Evolutionary conservation across 805 yeast species (phyloP), one percentile per base, ranked within the genome.

Genomic region (Yamadazyma sp.): DNA sequence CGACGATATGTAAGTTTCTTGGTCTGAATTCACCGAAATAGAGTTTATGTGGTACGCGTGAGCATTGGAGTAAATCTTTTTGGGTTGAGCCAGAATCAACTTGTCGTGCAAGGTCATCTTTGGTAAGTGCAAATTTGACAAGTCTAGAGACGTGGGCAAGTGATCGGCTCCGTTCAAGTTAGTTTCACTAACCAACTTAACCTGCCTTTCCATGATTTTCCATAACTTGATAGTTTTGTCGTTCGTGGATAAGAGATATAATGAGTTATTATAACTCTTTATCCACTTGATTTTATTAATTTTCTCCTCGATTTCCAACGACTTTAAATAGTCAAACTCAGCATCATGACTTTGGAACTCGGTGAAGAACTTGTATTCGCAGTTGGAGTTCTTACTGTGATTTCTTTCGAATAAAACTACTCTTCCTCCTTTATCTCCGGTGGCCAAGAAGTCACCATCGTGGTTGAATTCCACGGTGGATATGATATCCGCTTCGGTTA

Each of bases 331-430:
- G 65, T 93, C 99, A 57, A 93, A 93, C 63, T 93, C 99, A 7
- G 98, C 97, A 64, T 93, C 99, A 65, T 93, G 99, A 58, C 89
- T 78, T 70, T 93, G 99, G 64, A 93, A 93, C 62, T 93, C 99
- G 14, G 98, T 93, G 56, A 86, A 83, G 65, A 93, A 93, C 55
- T 88, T 80, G 67, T 93, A 95, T 62, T 95, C 99, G 62, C 97
- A 90, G 40, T 52, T 55, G 36, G 47, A 55, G 53, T 75, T 83
- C 54, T 80, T 80, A 48, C 67, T 64, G 48, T 77, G 82, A 60
- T 87, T 89, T 52, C 98, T 77, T 62, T 93, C 98, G 62, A 93
- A 93, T 37, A 93, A 64, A 11, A 93, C 99, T 28, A 93, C 97
- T 47, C 99, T 77, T 19, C 99, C 99, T 38, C 99, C 99, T 57